Base-by-base conservation (phyloP, 78 protist species). In the Anaeramoeba flamelloides region DNA sequence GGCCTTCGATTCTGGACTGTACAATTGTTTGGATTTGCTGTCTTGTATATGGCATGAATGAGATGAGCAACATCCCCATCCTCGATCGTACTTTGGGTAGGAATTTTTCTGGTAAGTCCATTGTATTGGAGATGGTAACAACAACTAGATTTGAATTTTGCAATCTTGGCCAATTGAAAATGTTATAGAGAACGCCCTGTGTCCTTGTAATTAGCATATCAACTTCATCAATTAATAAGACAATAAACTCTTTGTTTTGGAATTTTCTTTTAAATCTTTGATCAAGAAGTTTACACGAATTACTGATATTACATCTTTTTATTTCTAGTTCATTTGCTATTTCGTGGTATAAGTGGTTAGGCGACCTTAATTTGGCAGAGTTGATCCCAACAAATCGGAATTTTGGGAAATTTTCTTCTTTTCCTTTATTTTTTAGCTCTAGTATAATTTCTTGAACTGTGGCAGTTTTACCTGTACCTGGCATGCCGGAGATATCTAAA, bases 391-490 rank as follows among this genome's bases (percentile, higher is more conserved):
- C 79, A 26, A 82, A 82, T 17, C 26, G 2, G 64, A 83, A 83
- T 38, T 12, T 80, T 82, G 4, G n/a, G 32, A 1, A 36, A n/a
- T n/a, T n/a, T n/a, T n/a, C n/a, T n/a, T n/a, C n/a, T 17, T 12
- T 82, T 85, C 0, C n/a, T 3, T 77, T 39, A n/a, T 83, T 33
- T 34, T 41, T 83, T n/a, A 89, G 40, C 2, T 32, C 2, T 40
- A 83, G 36, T 0, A 85, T 86, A 0, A 85, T 77, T 38, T 90
- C 90, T 75, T 75, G 82, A 0, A 87, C 90, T 1, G 91, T 90
- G 0, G 91, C 88, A 0, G 93, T 90, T 75, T 90, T 90, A 17
- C 93, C 93, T 4, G 91, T 87, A 31, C 91, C 91, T 30, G 91
- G 91, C 78, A 90, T 83, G n/a, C 91, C 91, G 0, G 91, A 83